phyloP scores from a whole-genome alignment of 352 stramenopile genomes.

The Lagenidium giganteum region DNA sequence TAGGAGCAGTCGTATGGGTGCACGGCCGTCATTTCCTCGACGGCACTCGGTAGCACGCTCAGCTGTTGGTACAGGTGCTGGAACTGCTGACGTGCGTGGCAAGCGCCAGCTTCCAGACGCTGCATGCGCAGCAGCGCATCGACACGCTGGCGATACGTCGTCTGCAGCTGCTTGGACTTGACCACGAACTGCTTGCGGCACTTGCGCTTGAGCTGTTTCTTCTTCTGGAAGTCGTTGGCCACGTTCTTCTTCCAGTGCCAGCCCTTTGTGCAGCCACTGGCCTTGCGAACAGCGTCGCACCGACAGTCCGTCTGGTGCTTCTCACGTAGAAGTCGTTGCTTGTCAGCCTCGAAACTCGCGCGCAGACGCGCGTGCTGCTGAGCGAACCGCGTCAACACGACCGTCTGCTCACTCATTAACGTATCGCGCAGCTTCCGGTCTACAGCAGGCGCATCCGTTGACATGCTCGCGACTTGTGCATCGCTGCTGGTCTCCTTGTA shows the following conservation, averaged over 20 bases:
- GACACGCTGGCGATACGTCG: slow-evolving; percentile 20
- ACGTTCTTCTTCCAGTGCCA: slow-evolving; percentile 51
- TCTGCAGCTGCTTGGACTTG: slow-evolving; percentile 16
- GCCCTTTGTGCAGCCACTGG: not conserved
- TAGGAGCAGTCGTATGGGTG: too few species aligned
- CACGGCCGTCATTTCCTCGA: too few species aligned
- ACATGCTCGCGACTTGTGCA: too few species aligned
- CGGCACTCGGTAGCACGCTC: too few species aligned
- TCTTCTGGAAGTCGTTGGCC: slow-evolving; percentile 42
- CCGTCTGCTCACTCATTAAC: slow-evolving; percentile 6
- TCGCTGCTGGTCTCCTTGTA: not conserved
- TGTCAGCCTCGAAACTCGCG: slow-evolving; percentile 3
- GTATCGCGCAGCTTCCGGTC: too few species aligned
- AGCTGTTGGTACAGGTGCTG: slow-evolving; percentile 19
- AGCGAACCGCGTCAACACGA: slow-evolving; percentile 12
- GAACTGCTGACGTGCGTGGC: slow-evolving; percentile 41
- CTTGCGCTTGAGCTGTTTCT: slow-evolving; percentile 67
- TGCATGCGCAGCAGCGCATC: slow-evolving; percentile 40
- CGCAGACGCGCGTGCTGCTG: slow-evolving; percentile 9
- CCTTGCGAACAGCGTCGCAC: slow-evolving; percentile 3
- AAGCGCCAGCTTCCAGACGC: slow-evolving; percentile 40
- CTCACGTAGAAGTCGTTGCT: slow-evolving; percentile 5
- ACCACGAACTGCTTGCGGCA: slow-evolving; percentile 61
- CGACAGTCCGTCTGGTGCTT: slow-evolving; percentile 5
- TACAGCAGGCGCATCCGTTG: too few species aligned